Percentiles rank a stretch among this genome's conserved stretches.
phyloP scores from a whole-genome alignment of 306 rosid genomes.

The Carpinus viminea region DNA sequence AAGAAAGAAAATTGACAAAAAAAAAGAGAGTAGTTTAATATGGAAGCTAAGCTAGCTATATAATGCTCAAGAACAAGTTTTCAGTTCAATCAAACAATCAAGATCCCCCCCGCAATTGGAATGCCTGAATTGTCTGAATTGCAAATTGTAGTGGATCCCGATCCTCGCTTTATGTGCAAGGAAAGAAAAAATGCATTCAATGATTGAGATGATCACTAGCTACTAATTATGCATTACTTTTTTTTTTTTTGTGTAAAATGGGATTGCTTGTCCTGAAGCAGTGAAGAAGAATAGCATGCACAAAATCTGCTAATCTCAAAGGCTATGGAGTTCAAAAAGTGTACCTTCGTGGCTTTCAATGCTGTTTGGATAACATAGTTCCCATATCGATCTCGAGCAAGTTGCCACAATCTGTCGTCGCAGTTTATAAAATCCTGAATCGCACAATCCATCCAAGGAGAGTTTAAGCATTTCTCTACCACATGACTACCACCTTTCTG shows the following conservation, averaged over 20 bases:
- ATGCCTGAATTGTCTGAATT: too few relatives aligned
- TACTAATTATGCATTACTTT: too few relatives aligned
- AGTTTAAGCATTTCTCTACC: conserved; percentile 30
- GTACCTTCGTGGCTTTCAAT: neutral
- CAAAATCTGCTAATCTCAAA: neutral
- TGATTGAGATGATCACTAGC: too few relatives aligned
- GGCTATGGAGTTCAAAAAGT: neutral
- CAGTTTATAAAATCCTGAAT: neutral
- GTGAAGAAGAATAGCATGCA: too few relatives aligned
- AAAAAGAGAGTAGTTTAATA: neutral
- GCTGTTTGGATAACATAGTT: conserved; percentile 19
- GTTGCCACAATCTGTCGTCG: neutral
- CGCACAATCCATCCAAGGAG: neutral
- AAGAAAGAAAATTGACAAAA: neutral
- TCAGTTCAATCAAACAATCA: too few relatives aligned
- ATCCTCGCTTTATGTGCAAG: too few relatives aligned
- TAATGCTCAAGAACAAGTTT: too few relatives aligned
- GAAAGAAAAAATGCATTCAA: too few relatives aligned
- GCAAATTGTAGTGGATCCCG: too few relatives aligned
- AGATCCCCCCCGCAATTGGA: too few relatives aligned
- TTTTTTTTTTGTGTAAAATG: too few relatives aligned
- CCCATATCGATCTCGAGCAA: conserved; percentile 26
- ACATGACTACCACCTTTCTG: conserved; percentile 31
- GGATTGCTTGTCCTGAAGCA: too few relatives aligned
- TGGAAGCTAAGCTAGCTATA: neutral